Percentiles rank a stretch among this genome's conserved stretches.
Conservation (phyloP, 805 yeast genomes). For the Myxozyma melibiosi region DNA sequence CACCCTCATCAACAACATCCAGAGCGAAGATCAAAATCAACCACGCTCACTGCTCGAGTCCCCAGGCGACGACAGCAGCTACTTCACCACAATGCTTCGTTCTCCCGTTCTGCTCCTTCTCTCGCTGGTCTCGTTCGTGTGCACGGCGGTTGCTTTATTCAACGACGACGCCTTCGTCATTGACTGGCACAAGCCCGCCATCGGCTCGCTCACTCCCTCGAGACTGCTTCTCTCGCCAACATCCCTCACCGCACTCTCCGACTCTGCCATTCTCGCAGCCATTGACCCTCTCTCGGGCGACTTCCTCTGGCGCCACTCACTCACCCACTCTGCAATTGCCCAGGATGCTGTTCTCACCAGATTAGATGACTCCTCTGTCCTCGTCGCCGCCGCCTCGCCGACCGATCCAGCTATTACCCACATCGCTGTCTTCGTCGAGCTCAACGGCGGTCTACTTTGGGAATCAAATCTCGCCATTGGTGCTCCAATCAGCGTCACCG, state of each 20-base stretch:
- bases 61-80: background rate
- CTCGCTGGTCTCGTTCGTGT: too few species aligned
- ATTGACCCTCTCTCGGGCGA: slow-evolving; percentile 36
- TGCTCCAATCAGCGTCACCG: slow-evolving; percentile 18
- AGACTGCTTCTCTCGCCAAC: slow-evolving; percentile 12
- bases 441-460: slow-evolving; percentile 26
- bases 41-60: too few species aligned
- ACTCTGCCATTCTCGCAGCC: slow-evolving; percentile 35
- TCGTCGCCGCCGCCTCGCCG: slow-evolving; percentile 23
- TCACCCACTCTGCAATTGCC: slow-evolving; percentile 7
- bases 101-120: too few species aligned
- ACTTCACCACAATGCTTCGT: background rate
- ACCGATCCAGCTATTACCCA: slow-evolving; percentile 14
- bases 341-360: slow-evolving; percentile 7
- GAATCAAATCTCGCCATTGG: slow-evolving; percentile 22
- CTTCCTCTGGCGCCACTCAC: slow-evolving; percentile 38
- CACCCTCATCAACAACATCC: too few species aligned
- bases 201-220: slow-evolving; percentile 36
- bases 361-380: background rate
- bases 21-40: too few species aligned
- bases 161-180: slow-evolving; percentile 41
- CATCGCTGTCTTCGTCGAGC: slow-evolving; percentile 15
- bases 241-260: slow-evolving; percentile 34
- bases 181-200: slow-evolving; percentile 40
- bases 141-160: slow-evolving; percentile 35